A percentile compares a stretch with the other conserved stretches of the same genome.
Conservation (phyloP, 2,329 filamentous ascomycete species). For the Fusarium vanettenii region DNA sequence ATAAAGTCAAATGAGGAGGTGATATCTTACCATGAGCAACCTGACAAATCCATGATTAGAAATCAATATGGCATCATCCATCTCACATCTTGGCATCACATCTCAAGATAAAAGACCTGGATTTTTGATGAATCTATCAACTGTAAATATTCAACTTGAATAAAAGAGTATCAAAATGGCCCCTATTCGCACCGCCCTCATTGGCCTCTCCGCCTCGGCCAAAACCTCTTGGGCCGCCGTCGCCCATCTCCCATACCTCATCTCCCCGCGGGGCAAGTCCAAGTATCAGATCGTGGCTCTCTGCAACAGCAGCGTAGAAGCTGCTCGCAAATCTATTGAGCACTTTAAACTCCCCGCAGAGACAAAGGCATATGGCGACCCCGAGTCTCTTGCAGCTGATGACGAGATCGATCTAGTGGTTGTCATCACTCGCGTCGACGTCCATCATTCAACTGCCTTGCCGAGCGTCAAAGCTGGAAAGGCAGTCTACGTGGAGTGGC, state of each 20-base stretch:
- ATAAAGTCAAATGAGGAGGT: not conserved
- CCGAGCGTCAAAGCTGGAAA: constrained; percentile 65
- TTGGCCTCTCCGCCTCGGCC: constrained; percentile 66
- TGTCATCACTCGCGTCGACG: constrained; percentile 64
- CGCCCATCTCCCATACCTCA: constrained; percentile 70
- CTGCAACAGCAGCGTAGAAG: constrained; percentile 60
- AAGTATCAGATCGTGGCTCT: constrained; percentile 64
- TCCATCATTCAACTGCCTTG: constrained; percentile 58
- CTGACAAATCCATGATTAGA: constrained; percentile 25
- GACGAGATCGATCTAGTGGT: constrained; percentile 66
- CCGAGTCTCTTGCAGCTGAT: constrained; percentile 60
- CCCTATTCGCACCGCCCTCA: constrained; percentile 66
- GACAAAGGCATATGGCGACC: constrained; percentile 62
- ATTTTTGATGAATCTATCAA: not conserved
- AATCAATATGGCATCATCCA: not conserved
- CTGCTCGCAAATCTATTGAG: constrained; percentile 57
- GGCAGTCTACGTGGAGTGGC: constrained; percentile 68
- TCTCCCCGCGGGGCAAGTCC: constrained; percentile 55
- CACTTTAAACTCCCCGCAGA: constrained; percentile 54
- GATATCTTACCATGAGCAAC: not conserved
- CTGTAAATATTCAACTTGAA: not conserved
- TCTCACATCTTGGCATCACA: not conserved
- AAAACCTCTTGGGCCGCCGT: constrained; percentile 64
- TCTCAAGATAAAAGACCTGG: not conserved
- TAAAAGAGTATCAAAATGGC: constrained; percentile 48